phyloP scores from a whole-genome alignment of 1,284 basidiomycete genomes.

The Cryptococcus sp. region DNA sequence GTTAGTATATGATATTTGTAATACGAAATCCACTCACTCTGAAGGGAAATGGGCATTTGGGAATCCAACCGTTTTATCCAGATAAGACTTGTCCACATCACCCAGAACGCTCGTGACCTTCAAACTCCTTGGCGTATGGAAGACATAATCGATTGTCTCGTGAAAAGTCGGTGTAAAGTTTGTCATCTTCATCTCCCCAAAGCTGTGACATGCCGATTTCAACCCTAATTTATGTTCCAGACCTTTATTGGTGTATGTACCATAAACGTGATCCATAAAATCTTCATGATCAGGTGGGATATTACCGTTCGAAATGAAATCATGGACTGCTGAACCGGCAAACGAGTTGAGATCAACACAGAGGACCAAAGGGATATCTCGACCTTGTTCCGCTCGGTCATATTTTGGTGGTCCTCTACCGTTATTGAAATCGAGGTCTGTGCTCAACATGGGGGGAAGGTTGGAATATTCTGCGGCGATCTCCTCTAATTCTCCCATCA shows the following conservation, averaged over 20 bases:
- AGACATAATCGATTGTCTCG: slow-evolving; percentile 88
- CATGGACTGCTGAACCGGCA: slow-evolving; percentile 83
- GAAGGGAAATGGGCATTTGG: slow-evolving; percentile 95
- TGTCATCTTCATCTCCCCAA: slow-evolving; percentile 72
- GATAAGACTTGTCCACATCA: slow-evolving; percentile 78
- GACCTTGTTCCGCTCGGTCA: slow-evolving; percentile 37
- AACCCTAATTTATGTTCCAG: slow-evolving; percentile 73
- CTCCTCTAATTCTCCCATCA: slow-evolving; percentile 91
- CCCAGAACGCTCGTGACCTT: slow-evolving; percentile 82
- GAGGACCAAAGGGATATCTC: slow-evolving; percentile 83
- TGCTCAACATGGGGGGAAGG: slow-evolving; percentile 35
- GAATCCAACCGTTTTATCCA: slow-evolving; percentile 91
- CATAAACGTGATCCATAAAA: slow-evolving; percentile 88
- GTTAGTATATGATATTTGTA: slow-evolving; percentile 44
- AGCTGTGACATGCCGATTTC: slow-evolving; percentile 73
- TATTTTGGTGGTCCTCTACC: slow-evolving; percentile 39
- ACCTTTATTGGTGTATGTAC: slow-evolving; percentile 87
- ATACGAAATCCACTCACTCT: slow-evolving; percentile 61
- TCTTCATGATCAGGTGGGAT: slow-evolving; percentile 76
- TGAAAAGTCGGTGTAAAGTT: slow-evolving; percentile 85
- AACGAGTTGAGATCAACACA: slow-evolving; percentile 95
- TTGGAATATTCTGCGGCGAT: slow-evolving; percentile 67
- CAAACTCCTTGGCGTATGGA: slow-evolving; percentile 76
- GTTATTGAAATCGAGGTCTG: slow-evolving; percentile 28
- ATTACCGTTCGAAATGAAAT: slow-evolving; percentile 74